Evolutionary conservation across 2,329 filamentous ascomycete species (phyloP).

Genomic region (Stromatinia cepivora): DNA sequence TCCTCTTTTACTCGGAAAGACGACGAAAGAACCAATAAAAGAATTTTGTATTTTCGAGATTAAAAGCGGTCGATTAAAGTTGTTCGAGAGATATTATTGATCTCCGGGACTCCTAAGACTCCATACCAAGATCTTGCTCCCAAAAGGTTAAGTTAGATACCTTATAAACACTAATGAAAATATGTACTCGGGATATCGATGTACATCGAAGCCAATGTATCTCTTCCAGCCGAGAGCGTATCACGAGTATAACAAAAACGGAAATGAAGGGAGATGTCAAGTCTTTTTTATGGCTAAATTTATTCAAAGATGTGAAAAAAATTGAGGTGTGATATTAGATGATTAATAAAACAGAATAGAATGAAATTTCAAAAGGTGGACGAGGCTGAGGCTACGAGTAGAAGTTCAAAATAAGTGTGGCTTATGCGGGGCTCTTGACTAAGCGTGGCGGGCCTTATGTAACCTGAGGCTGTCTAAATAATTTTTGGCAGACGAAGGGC

Average conservation of each 20-base stretch:
- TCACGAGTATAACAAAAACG: too few species aligned
- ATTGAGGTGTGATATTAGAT: too few species aligned
- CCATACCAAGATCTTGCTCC: neutral
- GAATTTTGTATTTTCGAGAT: neutral
- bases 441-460: neutral
- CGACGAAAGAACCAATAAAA: neutral
- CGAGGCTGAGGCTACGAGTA: neutral
- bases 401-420: neutral
- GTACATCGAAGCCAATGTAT: neutral
- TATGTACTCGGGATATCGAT: neutral
- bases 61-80: neutral
- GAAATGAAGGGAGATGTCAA: neutral
- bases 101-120: neutral
- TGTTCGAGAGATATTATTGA: neutral
- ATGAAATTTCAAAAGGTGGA: too few species aligned
- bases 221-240: too few species aligned
- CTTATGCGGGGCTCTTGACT: slow-evolving; percentile 3
- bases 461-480: slow-evolving; percentile 20
- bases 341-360: too few species aligned
- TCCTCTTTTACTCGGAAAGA: too few species aligned
- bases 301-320: too few species aligned
- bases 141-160: neutral
- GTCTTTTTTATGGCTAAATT: neutral
- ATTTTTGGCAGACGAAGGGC: slow-evolving; percentile 28
- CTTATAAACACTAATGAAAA: neutral